Base-by-base conservation (phyloP, 805 yeast species). In the Candida ulmi region DNA sequence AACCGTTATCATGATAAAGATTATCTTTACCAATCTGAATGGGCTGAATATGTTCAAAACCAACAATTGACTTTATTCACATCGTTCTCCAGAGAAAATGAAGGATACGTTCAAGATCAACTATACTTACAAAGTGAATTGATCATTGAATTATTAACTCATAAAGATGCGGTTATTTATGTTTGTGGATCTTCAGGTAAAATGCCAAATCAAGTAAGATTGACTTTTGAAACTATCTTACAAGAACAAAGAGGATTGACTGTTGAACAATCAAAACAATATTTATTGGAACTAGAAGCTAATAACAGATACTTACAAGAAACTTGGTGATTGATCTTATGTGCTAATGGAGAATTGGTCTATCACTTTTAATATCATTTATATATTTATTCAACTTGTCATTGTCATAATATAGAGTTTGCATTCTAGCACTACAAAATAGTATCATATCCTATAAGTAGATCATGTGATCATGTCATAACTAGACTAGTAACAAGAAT, bases 121-220 rank as follows among this genome's bases (percentile, higher is more conserved):
- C 49, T 91, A 31, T 83, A 74, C 63, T 61, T 64, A 23, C 62
- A 80, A 32, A 69, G 71, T 25, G 57, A 65, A 3, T 35, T 66
- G 17, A 61, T 91, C 2, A 74, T 69, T 1, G 71, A 78, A 3
- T 58, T 80, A 38, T 52, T 90, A 5, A 57, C 75, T 1, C 65
- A 78, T 12, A 48, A 74, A 32, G 57, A 68, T n/a, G 95, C 85
- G 0, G 60, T 74, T 0, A 63, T 93, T 5, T 88, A 81, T 55
- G 68, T 93, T 6, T 91, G 99, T 67, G 99, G 99, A 0, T 80
- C 95, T 13, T 80, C 95, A 19, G 98, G 99, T 0, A 76, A 76
- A 46, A 93, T 93, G 99, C 99, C 99, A 1, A 70, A 76, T 17
- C 88, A 81, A 61, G 93, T 91, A 1, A 67, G 95, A 41, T 61